Conservation (phyloP, 1,139 yeast genomes). For the Casaregolazyma lundiana region DNA sequence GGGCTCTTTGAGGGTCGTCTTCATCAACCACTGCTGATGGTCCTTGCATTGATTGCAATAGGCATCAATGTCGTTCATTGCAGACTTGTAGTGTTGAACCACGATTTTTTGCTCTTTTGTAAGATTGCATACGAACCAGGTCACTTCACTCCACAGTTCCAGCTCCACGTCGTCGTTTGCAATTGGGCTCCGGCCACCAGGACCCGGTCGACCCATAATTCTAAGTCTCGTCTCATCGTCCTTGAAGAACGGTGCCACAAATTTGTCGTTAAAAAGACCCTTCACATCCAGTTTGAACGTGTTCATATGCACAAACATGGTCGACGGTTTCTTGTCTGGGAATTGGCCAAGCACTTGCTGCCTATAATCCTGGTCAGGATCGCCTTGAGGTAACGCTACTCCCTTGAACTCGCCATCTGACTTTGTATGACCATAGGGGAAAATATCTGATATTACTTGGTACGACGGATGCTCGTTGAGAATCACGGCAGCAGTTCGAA, state of each 20-base stretch:
- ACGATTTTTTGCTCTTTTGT: constrained; percentile 32
- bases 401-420: constrained; percentile 47
- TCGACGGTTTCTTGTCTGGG: constrained; percentile 34
- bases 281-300: constrained; percentile 61
- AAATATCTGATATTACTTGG: constrained; percentile 58
- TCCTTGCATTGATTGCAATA: constrained; percentile 26
- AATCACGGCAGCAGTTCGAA: constrained; percentile 72
- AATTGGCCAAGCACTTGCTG: constrained; percentile 13
- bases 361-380: constrained; percentile 56
- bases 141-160: constrained; percentile 58
- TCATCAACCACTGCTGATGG: constrained; percentile 31
- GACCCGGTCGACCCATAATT: constrained; percentile 52
- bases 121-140: constrained; percentile 52
- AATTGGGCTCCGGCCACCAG: constrained; percentile 39
- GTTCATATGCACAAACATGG: constrained; percentile 61
- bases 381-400: constrained; percentile 70
- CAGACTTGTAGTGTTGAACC: constrained; percentile 44
- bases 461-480: constrained; percentile 50
- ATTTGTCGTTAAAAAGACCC: constrained; percentile 18
- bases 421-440: constrained; percentile 46
- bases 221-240: constrained; percentile 45
- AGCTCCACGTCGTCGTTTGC: constrained; percentile 50
- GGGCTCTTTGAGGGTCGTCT: constrained; percentile 11
- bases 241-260: constrained; percentile 37
- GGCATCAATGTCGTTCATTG: constrained; percentile 37